Conservation (phyloP, 768 basidiomycete genomes). For the Calocybe gangraenosa region DNA sequence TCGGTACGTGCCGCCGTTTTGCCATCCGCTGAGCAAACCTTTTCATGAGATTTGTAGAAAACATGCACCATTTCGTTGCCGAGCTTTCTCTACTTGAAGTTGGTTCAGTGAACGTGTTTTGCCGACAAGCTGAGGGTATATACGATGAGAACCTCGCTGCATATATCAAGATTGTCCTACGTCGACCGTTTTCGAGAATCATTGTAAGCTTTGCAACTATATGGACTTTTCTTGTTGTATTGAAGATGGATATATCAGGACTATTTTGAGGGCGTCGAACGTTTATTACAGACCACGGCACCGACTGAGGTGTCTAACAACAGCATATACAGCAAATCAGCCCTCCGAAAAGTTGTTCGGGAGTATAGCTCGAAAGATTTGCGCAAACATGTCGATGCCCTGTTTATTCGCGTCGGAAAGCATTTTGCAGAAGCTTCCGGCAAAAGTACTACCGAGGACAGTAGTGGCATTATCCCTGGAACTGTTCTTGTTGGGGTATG, state of each 20-base stretch:
- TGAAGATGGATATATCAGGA: constrained; percentile 52
- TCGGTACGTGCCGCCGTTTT: constrained; percentile 56
- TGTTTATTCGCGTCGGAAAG: constrained; percentile 92
- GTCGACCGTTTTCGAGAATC: constrained; percentile 82
- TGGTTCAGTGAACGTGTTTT: constrained; percentile 56
- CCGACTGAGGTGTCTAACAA: constrained; percentile 75
- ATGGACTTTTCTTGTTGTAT: background rate
- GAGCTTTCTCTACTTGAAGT: constrained; percentile 74
- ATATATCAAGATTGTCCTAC: constrained; percentile 83
- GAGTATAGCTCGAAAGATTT: constrained; percentile 88
- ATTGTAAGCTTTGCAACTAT: constrained; percentile 50
- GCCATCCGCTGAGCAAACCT: background rate
- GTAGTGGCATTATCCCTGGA: constrained; percentile 48
- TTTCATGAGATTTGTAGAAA: constrained; percentile 53
- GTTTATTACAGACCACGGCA: constrained; percentile 76
- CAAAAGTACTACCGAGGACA: constrained; percentile 55
- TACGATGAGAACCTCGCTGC: constrained; percentile 87
- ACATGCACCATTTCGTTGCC: constrained; percentile 91
- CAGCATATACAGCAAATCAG: constrained; percentile 66
- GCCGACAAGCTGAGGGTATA: constrained; percentile 70
- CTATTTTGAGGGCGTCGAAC: constrained; percentile 90
- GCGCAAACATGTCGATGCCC: constrained; percentile 79
- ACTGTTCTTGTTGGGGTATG: constrained; percentile 81
- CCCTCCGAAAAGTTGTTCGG: constrained; percentile 81
- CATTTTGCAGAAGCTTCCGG: constrained; percentile 87